Base-by-base conservation (phyloP, 352 stramenopile species). In the Globisporangium acanthophoron region DNA sequence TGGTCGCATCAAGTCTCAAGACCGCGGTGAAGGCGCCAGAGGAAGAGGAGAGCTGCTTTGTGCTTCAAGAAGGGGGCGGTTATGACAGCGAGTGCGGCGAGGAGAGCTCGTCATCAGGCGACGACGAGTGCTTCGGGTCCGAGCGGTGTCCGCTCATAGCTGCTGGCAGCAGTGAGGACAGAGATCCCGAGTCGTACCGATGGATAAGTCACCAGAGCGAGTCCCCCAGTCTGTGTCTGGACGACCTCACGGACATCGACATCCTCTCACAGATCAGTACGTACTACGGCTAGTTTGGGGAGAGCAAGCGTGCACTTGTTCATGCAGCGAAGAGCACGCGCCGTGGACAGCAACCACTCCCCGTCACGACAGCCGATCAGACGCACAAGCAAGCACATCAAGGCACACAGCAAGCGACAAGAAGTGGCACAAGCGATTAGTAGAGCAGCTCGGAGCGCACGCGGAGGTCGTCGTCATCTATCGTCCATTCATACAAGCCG, bases 171-270 rank as follows among this genome's bases (percentile, higher is more conserved):
- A 33, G 5, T 20, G 35, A 56, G 40, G 45, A 61, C 11, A 53
- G 24, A 24, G 59, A 57, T 11, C 8, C 45, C 6, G 55, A 53
- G 27, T 54, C 56, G 13, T 62, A 58, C 47, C 53, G 18, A 16
- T 66, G 55, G 61, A 49, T 46, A 6, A 16, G 13, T 16, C 29
- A 43, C 13, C 15, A 35, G 13, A 66, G 61, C 27, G 54, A 66
- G 7, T n/a, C 49, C 47, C 79, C 68, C 15, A 85, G 74, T 44
- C 69, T 84, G n/a, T 71, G 66, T 20, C 73, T 78, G 4, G 78
- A 86, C n/a, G 78, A 88, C 37, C 56, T 85, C 13, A 75, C 75
- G 3, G 75, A 85, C 50, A 74, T 80, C 37, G 74, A 83, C 24
- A 50, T 64, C 0, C 63, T 83, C 20, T 88, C 75, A 31, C 75